Evolutionary conservation across 176 grass and related monocot genomes (phyloP).

Genomic region (Carex myosuroides): DNA sequence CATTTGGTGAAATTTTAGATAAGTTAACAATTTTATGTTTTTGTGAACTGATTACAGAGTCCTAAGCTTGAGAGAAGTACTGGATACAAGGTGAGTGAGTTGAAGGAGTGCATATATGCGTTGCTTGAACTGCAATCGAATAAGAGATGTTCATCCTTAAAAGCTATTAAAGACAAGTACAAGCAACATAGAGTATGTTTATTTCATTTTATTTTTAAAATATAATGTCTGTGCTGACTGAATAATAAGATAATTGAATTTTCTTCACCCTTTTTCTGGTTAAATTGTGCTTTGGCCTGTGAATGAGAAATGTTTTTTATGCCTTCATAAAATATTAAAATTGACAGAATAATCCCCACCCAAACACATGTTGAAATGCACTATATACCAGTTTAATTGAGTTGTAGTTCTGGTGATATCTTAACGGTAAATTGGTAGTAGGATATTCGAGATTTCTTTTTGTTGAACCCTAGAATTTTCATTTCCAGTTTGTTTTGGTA

Average conservation of each 20-base stretch:
- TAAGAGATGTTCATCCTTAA: constrained; percentile 32
- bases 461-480: background rate
- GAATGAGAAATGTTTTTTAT: background rate
- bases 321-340: background rate
- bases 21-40: background rate
- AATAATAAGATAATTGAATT: background rate
- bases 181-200: constrained; percentile 62
- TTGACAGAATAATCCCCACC: background rate
- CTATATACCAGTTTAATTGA: background rate
- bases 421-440: background rate
- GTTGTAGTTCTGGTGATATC: background rate
- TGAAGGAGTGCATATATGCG: too few species aligned
- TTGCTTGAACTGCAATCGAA: background rate
- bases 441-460: background rate
- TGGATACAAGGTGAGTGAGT: too few species aligned
- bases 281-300: background rate
- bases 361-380: background rate
- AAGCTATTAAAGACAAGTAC: constrained; percentile 67
- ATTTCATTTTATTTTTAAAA: background rate
- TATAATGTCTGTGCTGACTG: background rate
- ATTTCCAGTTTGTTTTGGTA: background rate
- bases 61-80: too few species aligned
- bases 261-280: background rate
- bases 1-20: background rate
- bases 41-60: background rate